Conservation (phyloP, 306 rosid species). For the Gillenia trifoliata region DNA sequence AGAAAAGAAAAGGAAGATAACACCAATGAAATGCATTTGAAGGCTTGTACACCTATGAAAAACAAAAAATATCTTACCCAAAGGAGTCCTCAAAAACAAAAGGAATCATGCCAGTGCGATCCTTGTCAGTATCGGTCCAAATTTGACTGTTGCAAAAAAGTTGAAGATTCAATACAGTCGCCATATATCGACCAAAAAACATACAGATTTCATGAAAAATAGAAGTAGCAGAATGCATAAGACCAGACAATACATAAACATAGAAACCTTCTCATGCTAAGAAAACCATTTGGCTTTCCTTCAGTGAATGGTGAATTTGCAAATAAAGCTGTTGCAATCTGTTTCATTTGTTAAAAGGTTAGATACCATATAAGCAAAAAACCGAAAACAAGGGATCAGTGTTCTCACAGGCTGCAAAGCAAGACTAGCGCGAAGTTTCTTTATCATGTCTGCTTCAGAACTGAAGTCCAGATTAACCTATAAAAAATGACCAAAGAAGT, state of each 20-base stretch:
- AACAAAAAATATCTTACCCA: slow-evolving; percentile 36
- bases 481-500: slow-evolving; percentile 10
- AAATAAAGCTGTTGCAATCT: slow-evolving; percentile 96
- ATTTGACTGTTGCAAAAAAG: slow-evolving; percentile 58
- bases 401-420: slow-evolving; percentile 93
- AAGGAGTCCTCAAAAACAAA: slow-evolving; percentile 90
- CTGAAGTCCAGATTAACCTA: slow-evolving; percentile 94
- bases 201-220: slow-evolving; percentile 11
- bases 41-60: too few species aligned
- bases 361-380: slow-evolving; percentile 22
- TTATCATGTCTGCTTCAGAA: slow-evolving; percentile 90
- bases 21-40: slow-evolving; percentile 1
- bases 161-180: slow-evolving; percentile 19
- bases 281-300: slow-evolving; percentile 90
- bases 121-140: slow-evolving; percentile 85
- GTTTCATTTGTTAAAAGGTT: slow-evolving; percentile 32
- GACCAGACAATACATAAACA: slow-evolving; percentile 15
- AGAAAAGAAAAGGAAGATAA: too few species aligned
- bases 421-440: slow-evolving; percentile 87
- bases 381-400: slow-evolving; percentile 7
- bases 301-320: slow-evolving; percentile 95
- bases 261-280: slow-evolving; percentile 85
- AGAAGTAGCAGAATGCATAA: background rate
- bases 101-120: slow-evolving; percentile 93
- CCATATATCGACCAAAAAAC: background rate